Evolutionary conservation across 495 filamentous ascomycete species (phyloP).

Genomic region (Aspergillus haitiensis): DNA sequence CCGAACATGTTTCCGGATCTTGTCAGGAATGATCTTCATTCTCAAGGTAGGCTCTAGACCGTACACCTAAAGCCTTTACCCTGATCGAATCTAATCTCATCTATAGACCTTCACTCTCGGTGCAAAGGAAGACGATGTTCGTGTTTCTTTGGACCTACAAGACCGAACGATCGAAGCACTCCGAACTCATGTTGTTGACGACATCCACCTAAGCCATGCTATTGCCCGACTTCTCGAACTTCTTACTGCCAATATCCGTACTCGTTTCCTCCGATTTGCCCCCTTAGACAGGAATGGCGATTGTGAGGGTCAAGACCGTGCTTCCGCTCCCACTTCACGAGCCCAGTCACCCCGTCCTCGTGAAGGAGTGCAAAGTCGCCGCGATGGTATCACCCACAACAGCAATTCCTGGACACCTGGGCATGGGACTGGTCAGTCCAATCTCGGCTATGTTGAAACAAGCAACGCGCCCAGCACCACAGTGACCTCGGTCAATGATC

Average conservation of each 20-base stretch:
- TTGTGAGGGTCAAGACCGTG: slow-evolving; percentile 42
- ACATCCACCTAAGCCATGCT: slow-evolving; percentile 90
- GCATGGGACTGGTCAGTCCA: slow-evolving; percentile 26
- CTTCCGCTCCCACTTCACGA: slow-evolving; percentile 37
- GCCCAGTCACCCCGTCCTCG: slow-evolving; percentile 39
- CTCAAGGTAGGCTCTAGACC: slow-evolving; percentile 56
- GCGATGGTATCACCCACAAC: slow-evolving; percentile 30
- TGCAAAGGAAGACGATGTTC: slow-evolving; percentile 84
- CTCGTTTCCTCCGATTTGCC: slow-evolving; percentile 65
- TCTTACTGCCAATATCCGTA: slow-evolving; percentile 69
- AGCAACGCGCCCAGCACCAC: slow-evolving; percentile 29
- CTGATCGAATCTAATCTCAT: slow-evolving; percentile 14
- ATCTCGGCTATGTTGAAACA: slow-evolving; percentile 34
- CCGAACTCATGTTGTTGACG: slow-evolving; percentile 84
- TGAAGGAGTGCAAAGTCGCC: slow-evolving; percentile 32
- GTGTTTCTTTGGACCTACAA: slow-evolving; percentile 76
- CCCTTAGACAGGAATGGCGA: slow-evolving; percentile 45
- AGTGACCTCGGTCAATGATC: slow-evolving; percentile 42
- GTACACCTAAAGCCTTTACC: not conserved
- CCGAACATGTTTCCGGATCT: slow-evolving; percentile 89
- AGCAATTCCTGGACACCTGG: slow-evolving; percentile 38
- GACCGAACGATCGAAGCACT: slow-evolving; percentile 78
- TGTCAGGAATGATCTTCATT: slow-evolving; percentile 92
- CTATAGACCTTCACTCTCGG: slow-evolving; percentile 85
- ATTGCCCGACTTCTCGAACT: slow-evolving; percentile 91